Evolutionary conservation across 306 rosid genomes (phyloP), one percentile per base, ranked within the genome.

Genomic region (Dalbergia oliveri): DNA sequence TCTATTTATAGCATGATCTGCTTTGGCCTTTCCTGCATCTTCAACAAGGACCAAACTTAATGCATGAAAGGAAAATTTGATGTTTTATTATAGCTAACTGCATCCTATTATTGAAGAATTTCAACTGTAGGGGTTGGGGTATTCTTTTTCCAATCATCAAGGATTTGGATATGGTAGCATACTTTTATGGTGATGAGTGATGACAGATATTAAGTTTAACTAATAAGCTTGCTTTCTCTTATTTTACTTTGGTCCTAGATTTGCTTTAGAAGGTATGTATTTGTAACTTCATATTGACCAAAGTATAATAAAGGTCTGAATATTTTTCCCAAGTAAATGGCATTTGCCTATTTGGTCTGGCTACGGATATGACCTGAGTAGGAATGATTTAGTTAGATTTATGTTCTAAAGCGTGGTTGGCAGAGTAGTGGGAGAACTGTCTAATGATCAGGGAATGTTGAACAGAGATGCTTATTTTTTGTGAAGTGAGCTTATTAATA

Each of bases 1-100:
- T 76, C 92, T 91, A 66, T 93, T 89, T 79, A 90, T 91, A 70
- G 87, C 87, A 76, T 88, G 88, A 91, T 74, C 77, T 53, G 85
- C 85, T 11, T 74, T 45, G 54, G 77, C 62, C 61, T 72, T 75
- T 26, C 75, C 37, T 74, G 47, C 82, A 57, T 73, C 85, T 73
- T 73, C 82, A 73, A 58, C 62, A 78, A 82, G 67, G 54, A 34
- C 35, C 72, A 69, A 49, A 53, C 50, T 47, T 4, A 15, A 65
- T 34, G 65, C 68, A n/a, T 80, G 90, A 79, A 81, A 83, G 60
- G 77, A 72, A 83, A 70, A 45, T 72, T 79, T 61, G 80, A 60
- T 86, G 63, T 79, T 79, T 85, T 75, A 74, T 64, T 82, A 77
- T 76, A 80, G 72, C 85, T 79, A 76, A 79, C 76, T 81, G 58